phyloP scores from a whole-genome alignment of 352 stramenopile genomes.

The Globisporangium uncinulatum region DNA sequence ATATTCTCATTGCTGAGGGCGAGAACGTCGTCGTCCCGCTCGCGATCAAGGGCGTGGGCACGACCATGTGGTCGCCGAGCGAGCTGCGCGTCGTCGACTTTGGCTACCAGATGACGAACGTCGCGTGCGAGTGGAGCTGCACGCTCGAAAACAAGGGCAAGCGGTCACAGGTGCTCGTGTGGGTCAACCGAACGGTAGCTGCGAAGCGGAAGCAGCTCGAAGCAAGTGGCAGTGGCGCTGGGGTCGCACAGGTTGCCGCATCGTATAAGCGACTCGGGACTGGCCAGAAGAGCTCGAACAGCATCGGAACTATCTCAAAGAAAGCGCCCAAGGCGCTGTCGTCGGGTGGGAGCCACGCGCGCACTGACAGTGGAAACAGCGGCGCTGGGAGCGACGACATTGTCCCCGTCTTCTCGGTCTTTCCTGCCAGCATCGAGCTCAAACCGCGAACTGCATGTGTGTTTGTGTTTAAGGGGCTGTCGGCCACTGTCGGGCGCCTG shows the following conservation, averaged over 20 bases:
- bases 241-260: background rate
- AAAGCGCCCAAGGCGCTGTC: background rate
- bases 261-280: background rate
- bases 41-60: slow-evolving; percentile 88
- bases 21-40: slow-evolving; percentile 89
- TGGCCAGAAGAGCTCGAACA: slow-evolving; percentile 15
- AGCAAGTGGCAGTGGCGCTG: background rate
- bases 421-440: slow-evolving; percentile 89
- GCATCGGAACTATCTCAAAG: slow-evolving; percentile 15
- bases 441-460: slow-evolving; percentile 91
- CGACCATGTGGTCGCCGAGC: slow-evolving; percentile 91
- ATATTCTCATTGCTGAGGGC: slow-evolving; percentile 90
- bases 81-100: slow-evolving; percentile 91
- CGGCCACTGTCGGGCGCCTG: slow-evolving; percentile 45
- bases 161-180: slow-evolving; percentile 87
- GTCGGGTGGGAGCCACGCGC: slow-evolving; percentile 2
- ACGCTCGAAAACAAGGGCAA: slow-evolving; percentile 95
- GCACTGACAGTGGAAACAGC: slow-evolving; percentile 1
- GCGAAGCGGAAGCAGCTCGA: slow-evolving; percentile 28
- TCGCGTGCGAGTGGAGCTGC: slow-evolving; percentile 88
- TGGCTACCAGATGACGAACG: slow-evolving; percentile 87
- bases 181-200: slow-evolving; percentile 82
- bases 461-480: slow-evolving; percentile 91
- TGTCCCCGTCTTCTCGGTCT: slow-evolving; percentile 84
- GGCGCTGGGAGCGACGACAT: slow-evolving; percentile 20